These are phyloP conservation scores for Zygosaccharomyces gambellarensis DNA, from an alignment of 805 yeast genomes.

Conservation along the genomic window DNA sequence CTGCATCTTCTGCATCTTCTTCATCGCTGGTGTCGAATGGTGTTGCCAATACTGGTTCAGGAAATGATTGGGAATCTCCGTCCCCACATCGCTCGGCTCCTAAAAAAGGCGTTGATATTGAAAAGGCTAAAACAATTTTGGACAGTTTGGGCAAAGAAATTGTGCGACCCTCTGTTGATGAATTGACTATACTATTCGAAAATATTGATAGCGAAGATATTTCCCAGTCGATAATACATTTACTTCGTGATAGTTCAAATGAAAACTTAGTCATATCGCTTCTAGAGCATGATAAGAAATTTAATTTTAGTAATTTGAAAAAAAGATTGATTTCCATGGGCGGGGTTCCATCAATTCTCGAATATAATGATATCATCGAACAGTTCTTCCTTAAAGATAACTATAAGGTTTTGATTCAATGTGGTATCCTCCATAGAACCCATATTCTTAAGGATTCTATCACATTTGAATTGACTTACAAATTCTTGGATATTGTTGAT, in stretches of 20 bases:
- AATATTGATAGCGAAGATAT: conserved; percentile 15
- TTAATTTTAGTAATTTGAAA: conserved; percentile 21
- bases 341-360: conserved; percentile 21
- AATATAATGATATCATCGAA: conserved; percentile 11
- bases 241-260: conserved; percentile 6
- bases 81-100: not conserved
- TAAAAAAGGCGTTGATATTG: not conserved
- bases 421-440: conserved; percentile 23
- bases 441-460: conserved; percentile 17
- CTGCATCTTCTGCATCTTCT: conserved; percentile 3
- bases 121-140: not conserved
- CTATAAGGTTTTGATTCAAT: conserved; percentile 20
- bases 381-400: conserved; percentile 16
- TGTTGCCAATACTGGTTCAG: not conserved
- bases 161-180: not conserved
- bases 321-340: conserved; percentile 23
- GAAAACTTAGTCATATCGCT: conserved; percentile 9
- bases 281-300: conserved; percentile 22
- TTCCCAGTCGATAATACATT: conserved; percentile 9
- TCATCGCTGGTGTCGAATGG: not conserved
- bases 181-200: conserved; percentile 9
- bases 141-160: not conserved
- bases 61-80: not conserved
- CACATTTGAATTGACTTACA: conserved; percentile 21
- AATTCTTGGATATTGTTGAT: conserved; percentile 18